Conservation (phyloP, 176 grass and related monocot genomes). For the Carex scoparia region DNA sequence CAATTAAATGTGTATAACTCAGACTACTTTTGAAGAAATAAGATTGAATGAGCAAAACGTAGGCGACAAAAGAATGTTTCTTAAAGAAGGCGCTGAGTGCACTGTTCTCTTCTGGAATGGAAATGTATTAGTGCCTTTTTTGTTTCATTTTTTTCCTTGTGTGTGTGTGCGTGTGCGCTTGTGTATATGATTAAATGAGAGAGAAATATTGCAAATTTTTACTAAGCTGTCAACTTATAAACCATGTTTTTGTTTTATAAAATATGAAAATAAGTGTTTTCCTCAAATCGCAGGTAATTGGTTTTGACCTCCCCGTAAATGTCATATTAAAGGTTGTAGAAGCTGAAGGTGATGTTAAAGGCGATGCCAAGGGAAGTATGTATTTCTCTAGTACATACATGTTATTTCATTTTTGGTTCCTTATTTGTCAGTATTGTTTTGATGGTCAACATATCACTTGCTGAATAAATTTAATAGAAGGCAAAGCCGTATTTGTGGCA, state of each 20-base stretch:
- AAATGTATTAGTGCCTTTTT: constrained; percentile 41
- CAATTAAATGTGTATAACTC: constrained; percentile 21
- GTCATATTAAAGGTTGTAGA: constrained; percentile 73
- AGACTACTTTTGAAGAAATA: constrained; percentile 68
- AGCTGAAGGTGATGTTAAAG: constrained; percentile 58
- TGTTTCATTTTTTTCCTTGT: background rate
- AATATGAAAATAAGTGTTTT: constrained; percentile 13
- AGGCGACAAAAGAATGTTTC: constrained; percentile 73
- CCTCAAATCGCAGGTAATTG: constrained; percentile 60
- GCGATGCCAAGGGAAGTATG: constrained; percentile 60
- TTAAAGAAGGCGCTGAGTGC: constrained; percentile 93
- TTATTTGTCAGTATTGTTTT: background rate
- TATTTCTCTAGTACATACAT: background rate
- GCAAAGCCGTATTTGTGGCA: background rate
- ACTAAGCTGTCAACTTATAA: background rate
- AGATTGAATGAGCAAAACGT: constrained; percentile 73
- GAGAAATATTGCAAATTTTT: background rate
- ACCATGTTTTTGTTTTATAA: background rate
- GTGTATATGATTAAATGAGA: background rate
- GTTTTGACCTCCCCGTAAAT: constrained; percentile 81
- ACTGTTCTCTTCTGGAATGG: constrained; percentile 91
- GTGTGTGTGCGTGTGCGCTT: background rate
- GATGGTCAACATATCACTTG: background rate
- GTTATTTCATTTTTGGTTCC: constrained; percentile 16
- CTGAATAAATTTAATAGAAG: background rate